Percentiles rank a stretch among this genome's conserved stretches.
These are phyloP conservation scores for Coemansia sp. DNA, from an alignment of 192 early-diverging fungal species.

Conservation along the genomic window DNA sequence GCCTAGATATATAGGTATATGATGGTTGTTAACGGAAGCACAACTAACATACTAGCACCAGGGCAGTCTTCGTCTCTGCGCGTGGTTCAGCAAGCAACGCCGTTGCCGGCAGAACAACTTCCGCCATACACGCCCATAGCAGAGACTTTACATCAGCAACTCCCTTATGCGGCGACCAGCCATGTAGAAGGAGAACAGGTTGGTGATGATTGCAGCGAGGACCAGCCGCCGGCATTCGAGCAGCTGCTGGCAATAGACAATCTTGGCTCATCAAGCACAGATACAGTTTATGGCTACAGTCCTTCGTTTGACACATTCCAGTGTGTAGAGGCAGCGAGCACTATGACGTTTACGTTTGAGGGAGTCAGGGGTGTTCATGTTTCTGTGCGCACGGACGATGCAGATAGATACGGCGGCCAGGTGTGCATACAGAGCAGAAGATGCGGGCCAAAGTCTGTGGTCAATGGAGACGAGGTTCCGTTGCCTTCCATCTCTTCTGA, in stretches of 20 bases:
- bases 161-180: neutral
- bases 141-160: neutral
- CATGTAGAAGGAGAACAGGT: too few relatives aligned
- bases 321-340: slow-evolving; percentile 4
- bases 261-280: neutral
- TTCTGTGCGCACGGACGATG: slow-evolving; percentile 13
- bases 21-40: too few relatives aligned
- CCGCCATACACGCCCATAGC: slow-evolving; percentile 30
- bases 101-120: slow-evolving; percentile 4
- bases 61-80: too few relatives aligned
- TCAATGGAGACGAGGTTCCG: neutral
- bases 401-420: slow-evolving; percentile 4
- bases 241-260: neutral
- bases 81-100: too few relatives aligned
- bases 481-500: neutral
- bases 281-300: neutral
- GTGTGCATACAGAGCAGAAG: slow-evolving; percentile 2
- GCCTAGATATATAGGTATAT: too few relatives aligned
- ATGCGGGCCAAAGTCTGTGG: neutral
- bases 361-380: slow-evolving; percentile 4
- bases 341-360: slow-evolving; percentile 14
- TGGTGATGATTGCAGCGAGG: neutral
- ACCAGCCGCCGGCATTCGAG: neutral
- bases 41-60: too few relatives aligned
- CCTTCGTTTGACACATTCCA: slow-evolving; percentile 3